Conservation (phyloP, 768 basidiomycete genomes). For the Leccinum subgranulosum region DNA sequence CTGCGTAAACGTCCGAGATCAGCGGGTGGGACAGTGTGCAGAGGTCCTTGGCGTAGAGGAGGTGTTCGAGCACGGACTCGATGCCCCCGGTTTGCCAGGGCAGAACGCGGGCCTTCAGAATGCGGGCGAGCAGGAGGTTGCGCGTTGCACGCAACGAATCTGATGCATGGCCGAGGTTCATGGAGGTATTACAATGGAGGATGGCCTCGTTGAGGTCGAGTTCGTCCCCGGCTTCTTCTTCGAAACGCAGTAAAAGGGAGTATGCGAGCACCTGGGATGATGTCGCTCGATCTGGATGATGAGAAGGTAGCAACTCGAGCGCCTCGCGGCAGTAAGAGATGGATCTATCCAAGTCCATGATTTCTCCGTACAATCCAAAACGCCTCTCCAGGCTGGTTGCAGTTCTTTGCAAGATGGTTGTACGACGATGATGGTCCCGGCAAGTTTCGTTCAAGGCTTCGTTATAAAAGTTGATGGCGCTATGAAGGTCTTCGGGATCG, state of each 20-base stretch:
- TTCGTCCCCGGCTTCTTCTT: constrained; percentile 23
- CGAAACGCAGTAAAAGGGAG: constrained; percentile 24
- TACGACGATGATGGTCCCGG: constrained; percentile 13
- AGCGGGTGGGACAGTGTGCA: constrained; percentile 19
- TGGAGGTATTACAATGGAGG: constrained; percentile 14
- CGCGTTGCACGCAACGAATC: constrained; percentile 15
- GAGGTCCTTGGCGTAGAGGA: constrained; percentile 22
- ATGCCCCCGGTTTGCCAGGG: constrained; percentile 24
- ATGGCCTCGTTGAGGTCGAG: constrained; percentile 27
- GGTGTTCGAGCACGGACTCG: constrained; percentile 26
- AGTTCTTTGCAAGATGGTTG: constrained; percentile 13
- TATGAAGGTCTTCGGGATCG: constrained; percentile 24
- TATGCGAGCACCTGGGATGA: constrained; percentile 18
- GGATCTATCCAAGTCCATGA: constrained; percentile 25
- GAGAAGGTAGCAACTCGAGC: constrained; percentile 18
- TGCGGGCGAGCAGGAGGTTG: constrained; percentile 20
- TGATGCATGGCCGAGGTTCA: constrained; percentile 1
- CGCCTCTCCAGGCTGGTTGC: constrained; percentile 15
- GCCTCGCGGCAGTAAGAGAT: constrained; percentile 23
- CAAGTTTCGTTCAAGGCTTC: constrained; percentile 24
- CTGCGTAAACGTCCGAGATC: constrained; percentile 22
- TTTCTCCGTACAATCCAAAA: constrained; percentile 15
- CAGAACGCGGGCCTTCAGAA: constrained; percentile 20
- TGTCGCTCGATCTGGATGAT: constrained; percentile 14
- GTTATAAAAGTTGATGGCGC: constrained; percentile 23